Conservation (phyloP, 2,329 filamentous ascomycete genomes). For the Parastagonospora nodorum region DNA sequence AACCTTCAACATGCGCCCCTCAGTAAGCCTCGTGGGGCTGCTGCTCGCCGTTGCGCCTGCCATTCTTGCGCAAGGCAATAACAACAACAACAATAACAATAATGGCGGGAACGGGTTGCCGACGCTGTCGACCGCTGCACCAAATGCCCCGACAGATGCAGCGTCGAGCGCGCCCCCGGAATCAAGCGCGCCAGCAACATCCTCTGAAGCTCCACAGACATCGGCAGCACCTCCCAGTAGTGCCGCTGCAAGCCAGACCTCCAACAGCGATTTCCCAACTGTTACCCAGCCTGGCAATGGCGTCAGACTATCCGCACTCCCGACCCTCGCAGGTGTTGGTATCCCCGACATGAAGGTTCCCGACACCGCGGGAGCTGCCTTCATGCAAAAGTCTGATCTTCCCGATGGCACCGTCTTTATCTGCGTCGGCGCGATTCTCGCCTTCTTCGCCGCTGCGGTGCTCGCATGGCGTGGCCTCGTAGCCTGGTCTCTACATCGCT, state of each 20-base stretch:
- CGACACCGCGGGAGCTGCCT: slow-evolving; percentile 82
- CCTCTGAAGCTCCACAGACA: slow-evolving; percentile 13
- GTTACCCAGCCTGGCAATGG: slow-evolving; percentile 21
- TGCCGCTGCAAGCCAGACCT: slow-evolving; percentile 10
- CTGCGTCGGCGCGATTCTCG: slow-evolving; percentile 84
- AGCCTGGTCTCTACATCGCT: slow-evolving; percentile 89
- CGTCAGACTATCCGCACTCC: slow-evolving; percentile 50
- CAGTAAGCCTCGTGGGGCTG: slow-evolving; percentile 35
- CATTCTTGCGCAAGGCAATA: slow-evolving; percentile 36
- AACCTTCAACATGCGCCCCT: slow-evolving; percentile 35
- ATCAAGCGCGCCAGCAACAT: slow-evolving; percentile 3
- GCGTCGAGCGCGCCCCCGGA: slow-evolving; percentile 2
- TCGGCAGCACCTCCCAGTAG: background rate
- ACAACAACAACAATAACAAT: no score
- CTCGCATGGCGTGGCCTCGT: slow-evolving; percentile 87
- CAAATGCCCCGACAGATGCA: background rate
- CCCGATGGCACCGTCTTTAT: slow-evolving; percentile 98
- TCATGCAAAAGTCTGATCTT: slow-evolving; percentile 83
- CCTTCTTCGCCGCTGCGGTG: slow-evolving; percentile 79
- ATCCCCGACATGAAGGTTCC: slow-evolving; percentile 77
- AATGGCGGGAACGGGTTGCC: no score
- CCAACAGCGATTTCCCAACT: slow-evolving; percentile 12
- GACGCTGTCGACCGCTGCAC: no score
- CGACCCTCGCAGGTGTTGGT: slow-evolving; percentile 61
- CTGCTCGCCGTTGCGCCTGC: slow-evolving; percentile 37